Evolutionary conservation across 1,284 basidiomycete species (phyloP), one percentile per base, ranked within the genome.

Genomic region (Cutaneotrichosporon curvatum): DNA sequence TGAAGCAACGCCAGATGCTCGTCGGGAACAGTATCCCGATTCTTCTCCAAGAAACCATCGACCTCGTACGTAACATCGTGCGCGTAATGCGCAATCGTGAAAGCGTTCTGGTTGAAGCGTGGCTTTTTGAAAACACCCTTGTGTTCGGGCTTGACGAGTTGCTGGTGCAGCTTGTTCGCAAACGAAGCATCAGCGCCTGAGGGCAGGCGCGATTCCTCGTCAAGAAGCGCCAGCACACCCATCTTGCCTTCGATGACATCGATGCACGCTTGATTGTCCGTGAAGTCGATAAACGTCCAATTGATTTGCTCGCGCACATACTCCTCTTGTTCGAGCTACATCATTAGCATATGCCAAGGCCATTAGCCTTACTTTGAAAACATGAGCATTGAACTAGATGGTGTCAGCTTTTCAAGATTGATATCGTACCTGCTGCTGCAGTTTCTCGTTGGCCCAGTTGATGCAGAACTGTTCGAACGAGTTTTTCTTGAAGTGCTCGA

Each of bases 401-500:
- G 8, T 48, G 22, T 28, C 18, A 21, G 40, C 40, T 32, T 25
- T 19, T 28, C 23, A 5, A 12, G 22, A 32, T 37, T 39, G n/a
- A 23, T 4, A 3, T 41, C 62, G 34, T 58, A 87, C 87, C 79
- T 94, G 88, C 69, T 95, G 91, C 61, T 95, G 91, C 28, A 95
- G 59, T 54, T 98, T 97, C 73, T 98, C 95, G 64, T 99, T 98
- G 37, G 95, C 95, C 70, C 97, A 98, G 70, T 99, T 98, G 76
- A 99, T 99, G 71, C 92, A 96, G 74, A 98, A 98, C 74, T 99
- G 95, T 72, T 99, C 95, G 67, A 97, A 98, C 10, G 90, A 95
- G 73, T 96, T 96, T 84, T 92, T 94, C 74, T 94, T 86, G 76
- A 94, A 94, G 70, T 94, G 89, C 71, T 95, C 90, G 58, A 95